Percentiles rank a stretch among this genome's conserved stretches.
phyloP scores from a whole-genome alignment of 2,329 filamentous ascomycete genomes.

The Calonectria montana region DNA sequence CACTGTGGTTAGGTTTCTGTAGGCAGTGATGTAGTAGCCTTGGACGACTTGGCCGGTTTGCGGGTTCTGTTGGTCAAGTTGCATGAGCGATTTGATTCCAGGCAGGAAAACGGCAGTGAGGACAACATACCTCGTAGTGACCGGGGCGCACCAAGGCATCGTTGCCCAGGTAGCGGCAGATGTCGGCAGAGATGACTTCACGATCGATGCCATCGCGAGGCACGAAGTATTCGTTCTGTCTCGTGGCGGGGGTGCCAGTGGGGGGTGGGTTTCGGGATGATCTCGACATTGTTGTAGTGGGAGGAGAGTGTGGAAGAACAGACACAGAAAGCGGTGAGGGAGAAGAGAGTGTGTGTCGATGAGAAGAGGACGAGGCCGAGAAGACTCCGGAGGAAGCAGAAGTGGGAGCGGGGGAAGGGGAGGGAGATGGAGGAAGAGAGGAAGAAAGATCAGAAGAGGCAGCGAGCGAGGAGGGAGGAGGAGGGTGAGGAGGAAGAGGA shows the following conservation, averaged over 20 bases:
- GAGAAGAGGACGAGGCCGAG: slow-evolving; percentile 26
- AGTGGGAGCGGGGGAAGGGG: slow-evolving; percentile 29
- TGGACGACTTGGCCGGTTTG: slow-evolving; percentile 70
- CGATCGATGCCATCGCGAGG: slow-evolving; percentile 84
- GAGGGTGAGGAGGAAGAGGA: slow-evolving; percentile 43
- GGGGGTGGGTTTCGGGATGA: slow-evolving; percentile 52
- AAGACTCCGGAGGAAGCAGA: slow-evolving; percentile 31
- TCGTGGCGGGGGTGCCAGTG: slow-evolving; percentile 53
- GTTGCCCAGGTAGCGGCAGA: slow-evolving; percentile 85
- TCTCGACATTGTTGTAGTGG: slow-evolving; percentile 52
- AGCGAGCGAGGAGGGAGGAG: slow-evolving; percentile 39
- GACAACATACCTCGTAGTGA: slow-evolving; percentile 72
- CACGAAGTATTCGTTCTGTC: slow-evolving; percentile 84
- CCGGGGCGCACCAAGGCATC: slow-evolving; percentile 83
- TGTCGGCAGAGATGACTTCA: slow-evolving; percentile 86
- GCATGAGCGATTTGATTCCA: slow-evolving; percentile 40
- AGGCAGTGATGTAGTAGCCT: slow-evolving; percentile 83
- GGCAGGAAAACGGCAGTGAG: background rate
- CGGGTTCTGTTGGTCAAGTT: slow-evolving; percentile 56
- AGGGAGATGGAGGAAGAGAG: slow-evolving; percentile 32
- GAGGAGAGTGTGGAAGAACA: slow-evolving; percentile 32
- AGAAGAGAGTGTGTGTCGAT: slow-evolving; percentile 32
- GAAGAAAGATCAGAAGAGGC: slow-evolving; percentile 34
- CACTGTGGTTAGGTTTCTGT: slow-evolving; percentile 82
- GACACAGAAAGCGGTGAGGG: slow-evolving; percentile 31